Conservation (phyloP, 176 grass and related monocot genomes). For the Oryza nivara region DNA sequence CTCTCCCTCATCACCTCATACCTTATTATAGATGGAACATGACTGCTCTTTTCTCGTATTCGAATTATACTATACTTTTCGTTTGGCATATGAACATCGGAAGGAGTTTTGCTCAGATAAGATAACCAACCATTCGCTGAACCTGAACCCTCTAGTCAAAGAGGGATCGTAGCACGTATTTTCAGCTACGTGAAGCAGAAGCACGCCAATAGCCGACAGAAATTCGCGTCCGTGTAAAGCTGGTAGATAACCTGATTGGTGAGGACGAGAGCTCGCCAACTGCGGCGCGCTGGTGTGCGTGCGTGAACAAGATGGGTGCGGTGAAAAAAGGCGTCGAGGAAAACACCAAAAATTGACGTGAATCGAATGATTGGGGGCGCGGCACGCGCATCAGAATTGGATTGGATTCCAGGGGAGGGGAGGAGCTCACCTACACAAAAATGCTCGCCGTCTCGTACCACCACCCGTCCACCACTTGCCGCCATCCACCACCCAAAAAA, state of each 20-base stretch:
- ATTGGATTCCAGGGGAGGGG: neutral
- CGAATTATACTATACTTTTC: neutral
- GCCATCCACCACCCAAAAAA: neutral
- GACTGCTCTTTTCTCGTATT: neutral
- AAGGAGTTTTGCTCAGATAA: neutral
- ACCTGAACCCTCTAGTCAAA: slow-evolving; percentile 22
- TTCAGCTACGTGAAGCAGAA: neutral
- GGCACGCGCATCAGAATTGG: neutral
- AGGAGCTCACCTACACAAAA: neutral
- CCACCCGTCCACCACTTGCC: neutral
- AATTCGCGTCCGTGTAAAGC: slow-evolving; percentile 28
- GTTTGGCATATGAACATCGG: neutral
- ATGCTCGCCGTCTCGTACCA: neutral
- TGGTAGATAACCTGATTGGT: neutral
- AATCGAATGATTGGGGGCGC: slow-evolving; percentile 41
- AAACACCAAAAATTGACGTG: slow-evolving; percentile 14
- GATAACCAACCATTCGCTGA: neutral
- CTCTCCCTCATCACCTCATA: neutral
- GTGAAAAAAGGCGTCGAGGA: neutral
- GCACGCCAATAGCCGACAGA: neutral
- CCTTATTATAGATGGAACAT: neutral
- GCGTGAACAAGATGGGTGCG: too few species aligned
- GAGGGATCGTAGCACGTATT: neutral
- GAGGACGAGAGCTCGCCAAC: neutral
- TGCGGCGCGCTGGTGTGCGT: neutral